Evolutionary conservation across 176 grass and related monocot species (phyloP).

Genomic region (Typha latifolia): DNA sequence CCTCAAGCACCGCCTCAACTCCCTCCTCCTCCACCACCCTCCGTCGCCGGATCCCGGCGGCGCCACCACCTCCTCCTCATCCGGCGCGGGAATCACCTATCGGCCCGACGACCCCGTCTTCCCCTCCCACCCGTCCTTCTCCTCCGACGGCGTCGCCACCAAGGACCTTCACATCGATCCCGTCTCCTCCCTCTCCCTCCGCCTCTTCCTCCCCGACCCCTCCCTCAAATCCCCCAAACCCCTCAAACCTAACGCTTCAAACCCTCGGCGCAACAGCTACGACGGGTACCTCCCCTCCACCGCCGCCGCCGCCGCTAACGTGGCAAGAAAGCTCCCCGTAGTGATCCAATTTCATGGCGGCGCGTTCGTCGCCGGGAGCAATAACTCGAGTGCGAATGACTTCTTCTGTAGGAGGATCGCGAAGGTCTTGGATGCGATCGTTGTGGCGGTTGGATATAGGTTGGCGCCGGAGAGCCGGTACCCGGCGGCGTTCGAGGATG

Average conservation of each 20-base stretch:
- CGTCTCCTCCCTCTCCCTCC: neutral
- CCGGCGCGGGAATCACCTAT: slow-evolving; percentile 55
- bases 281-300: slow-evolving; percentile 49
- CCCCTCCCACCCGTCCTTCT: neutral
- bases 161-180: neutral
- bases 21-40: slow-evolving; percentile 22
- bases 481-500: slow-evolving; percentile 84
- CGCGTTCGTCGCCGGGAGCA: slow-evolving; percentile 67
- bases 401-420: slow-evolving; percentile 78
- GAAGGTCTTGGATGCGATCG: slow-evolving; percentile 71
- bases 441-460: slow-evolving; percentile 67
- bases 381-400: slow-evolving; percentile 52
- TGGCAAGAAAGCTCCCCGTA: slow-evolving; percentile 47
- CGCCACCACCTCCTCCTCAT: slow-evolving; percentile 1
- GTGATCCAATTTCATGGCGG: slow-evolving; percentile 91
- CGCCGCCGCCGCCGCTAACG: slow-evolving; percentile 13
- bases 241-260: no score
- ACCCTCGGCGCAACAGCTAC: slow-evolving; percentile 29
- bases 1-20: slow-evolving; percentile 71
- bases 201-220: neutral
- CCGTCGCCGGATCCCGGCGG: neutral
- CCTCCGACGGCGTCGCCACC: slow-evolving; percentile 40
- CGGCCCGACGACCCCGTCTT: slow-evolving; percentile 45
- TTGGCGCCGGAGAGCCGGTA: slow-evolving; percentile 71
- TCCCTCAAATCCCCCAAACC: neutral